Evolutionary conservation across 371 early-diverging fungal genomes (phyloP).

Genomic region (Apophysomyces trapeziformis): DNA sequence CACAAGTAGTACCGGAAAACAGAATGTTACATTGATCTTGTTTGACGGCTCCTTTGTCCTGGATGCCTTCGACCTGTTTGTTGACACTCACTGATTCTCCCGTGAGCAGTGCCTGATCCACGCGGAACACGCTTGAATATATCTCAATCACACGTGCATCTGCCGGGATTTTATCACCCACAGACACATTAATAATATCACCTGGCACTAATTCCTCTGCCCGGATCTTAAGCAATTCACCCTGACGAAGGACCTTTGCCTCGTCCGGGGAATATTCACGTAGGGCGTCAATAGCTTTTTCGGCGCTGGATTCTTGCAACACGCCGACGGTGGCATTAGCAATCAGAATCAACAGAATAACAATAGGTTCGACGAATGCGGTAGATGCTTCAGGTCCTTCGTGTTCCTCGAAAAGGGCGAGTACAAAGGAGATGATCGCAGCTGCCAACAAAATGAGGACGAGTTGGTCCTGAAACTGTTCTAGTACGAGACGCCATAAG

Average conservation of each 20-base stretch:
- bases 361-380: constrained; percentile 97
- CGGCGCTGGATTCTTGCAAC: constrained; percentile 95
- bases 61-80: constrained; percentile 72
- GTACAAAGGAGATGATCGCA: constrained; percentile 90
- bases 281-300: constrained; percentile 96
- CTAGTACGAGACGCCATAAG: constrained; percentile 88
- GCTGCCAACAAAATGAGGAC: constrained; percentile 93
- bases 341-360: constrained; percentile 94
- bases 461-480: constrained; percentile 97
- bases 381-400: constrained; percentile 59
- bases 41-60: constrained; percentile 80
- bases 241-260: constrained; percentile 83
- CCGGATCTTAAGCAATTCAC: constrained; percentile 67
- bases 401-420: constrained; percentile 88
- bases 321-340: constrained; percentile 98
- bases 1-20: constrained; percentile 96
- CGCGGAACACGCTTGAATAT: constrained; percentile 79
- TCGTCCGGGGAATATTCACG: constrained; percentile 96
- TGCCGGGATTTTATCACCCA: constrained; percentile 97
- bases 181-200: constrained; percentile 88
- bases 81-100: constrained; percentile 95
- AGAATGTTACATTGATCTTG: constrained; percentile 96
- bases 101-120: constrained; percentile 96
- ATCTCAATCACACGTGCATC: constrained; percentile 88
- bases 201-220: constrained; percentile 94